Base-by-base conservation (phyloP, 2,329 filamentous ascomycete genomes). In the Apiospora pterosperma region DNA sequence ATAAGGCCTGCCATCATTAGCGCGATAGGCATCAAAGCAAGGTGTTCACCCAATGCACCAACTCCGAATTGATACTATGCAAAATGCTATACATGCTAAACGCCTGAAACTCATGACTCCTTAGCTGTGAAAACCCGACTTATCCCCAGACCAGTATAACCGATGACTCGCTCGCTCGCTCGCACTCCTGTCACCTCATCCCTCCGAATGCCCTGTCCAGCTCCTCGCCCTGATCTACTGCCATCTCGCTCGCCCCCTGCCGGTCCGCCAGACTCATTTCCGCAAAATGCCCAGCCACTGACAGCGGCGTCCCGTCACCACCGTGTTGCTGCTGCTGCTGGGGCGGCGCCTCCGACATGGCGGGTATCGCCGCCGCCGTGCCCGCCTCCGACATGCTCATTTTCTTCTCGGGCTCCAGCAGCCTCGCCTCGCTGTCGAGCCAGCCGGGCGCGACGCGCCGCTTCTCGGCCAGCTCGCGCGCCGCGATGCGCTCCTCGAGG, bases 401-500 rank as follows among this genome's bases (percentile, higher is more conserved):
- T 28, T 77, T 79, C 71, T 81, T 84, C 78, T 90, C 87, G 0
- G 92, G 92, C 77, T 91, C 85, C 62, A 95, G 76, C 59, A 95
- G 78, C 62, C 88, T 81, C 61, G 86, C 85, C 63, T 92, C 89
- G 70, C 90, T 91, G 71, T 95, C 92, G 70, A 95, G 78, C 90
- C 91, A 96, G 0, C 92, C 92, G 0, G 92, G 92, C 12, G 92
- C 92, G 21, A 93, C 85, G 63, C 91, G 82, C 69, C 92, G 82
- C 83, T 93, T 95, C 85, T 94, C 91, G 5, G 90, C 90, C 67
- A 94, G 79, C 67, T 94, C 91, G 64, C 89, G 82, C 42, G 84
- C 86, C 64, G 77, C 79, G 65, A 91, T 87, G 61, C 80, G 83
- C 66, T 90, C 87, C 70, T 96, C 89, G 80, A 96, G 92, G 23